Evolutionary conservation across 805 yeast genomes (phyloP), one percentile per base, ranked within the genome.

Genomic region (Lipomyces orientalis): DNA sequence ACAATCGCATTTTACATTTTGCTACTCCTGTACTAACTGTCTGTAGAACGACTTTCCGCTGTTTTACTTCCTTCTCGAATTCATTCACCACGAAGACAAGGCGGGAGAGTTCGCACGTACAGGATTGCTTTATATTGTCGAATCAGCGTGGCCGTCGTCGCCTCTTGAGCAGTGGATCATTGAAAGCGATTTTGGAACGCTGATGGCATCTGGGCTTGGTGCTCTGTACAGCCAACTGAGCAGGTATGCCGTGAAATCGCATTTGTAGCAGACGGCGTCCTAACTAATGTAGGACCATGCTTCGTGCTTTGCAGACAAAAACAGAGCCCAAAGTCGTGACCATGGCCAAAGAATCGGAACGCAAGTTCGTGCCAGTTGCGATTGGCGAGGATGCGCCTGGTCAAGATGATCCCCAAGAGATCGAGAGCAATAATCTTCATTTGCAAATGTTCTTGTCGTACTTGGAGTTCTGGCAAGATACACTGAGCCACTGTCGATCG

Each of bases 131-230:
- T 72, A 70, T 52, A 65, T 76, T 34, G 63, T 76, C 4, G 76
- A 74, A 43, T 63, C 66, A 6, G 71, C 74, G 1, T 64, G 71
- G 6, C 60, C 64, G 2, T 68, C 68, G 5, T 64, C 71, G 12
- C 61, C 63, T 31, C 64, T 76, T 8, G 76, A 71, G 54, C 39
- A 57, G 8, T 76, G 78, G 78, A 64, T 74, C 12, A 19, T 74
- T 10, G 60, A 64, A 6, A 69, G 76, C 43, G 77, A 76, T 61
- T 69, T 75, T 54, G 72, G 74, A 14, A 73, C 77, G 6, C 65
- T 76, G 33, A 64, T 76, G 64, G 76, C 75, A 1, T 76, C 78
- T 7, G 76, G 78, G 2, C 64, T 76, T n/a, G 76, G 77, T 4
- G 78, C 79, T 2, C 56, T 76, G 22, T 73, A 71, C 51, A 71